Conservation (phyloP, 1,284 basidiomycete genomes). For the Neonothopanus nambi region DNA sequence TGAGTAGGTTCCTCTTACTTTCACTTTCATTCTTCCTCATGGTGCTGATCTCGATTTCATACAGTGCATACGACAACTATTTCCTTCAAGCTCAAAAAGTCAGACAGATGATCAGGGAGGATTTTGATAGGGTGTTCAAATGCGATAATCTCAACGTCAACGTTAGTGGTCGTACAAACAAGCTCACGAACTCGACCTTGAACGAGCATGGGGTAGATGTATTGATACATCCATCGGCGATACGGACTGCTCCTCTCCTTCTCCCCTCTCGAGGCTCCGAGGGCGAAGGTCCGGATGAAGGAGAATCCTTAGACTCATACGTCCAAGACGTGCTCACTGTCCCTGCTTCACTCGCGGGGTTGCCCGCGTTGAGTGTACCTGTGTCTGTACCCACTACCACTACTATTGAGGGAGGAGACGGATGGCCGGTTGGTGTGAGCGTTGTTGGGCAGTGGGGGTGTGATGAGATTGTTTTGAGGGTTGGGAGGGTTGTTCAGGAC, state of each 20-base stretch:
- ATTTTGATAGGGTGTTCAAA: constrained; percentile 76
- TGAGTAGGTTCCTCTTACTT: constrained; percentile 57
- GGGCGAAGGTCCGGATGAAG: not conserved
- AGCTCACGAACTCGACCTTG: not conserved
- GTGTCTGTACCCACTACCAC: constrained; percentile 30
- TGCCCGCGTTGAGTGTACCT: constrained; percentile 84
- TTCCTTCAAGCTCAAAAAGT: constrained; percentile 90
- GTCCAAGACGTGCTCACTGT: constrained; percentile 93
- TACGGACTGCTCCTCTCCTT: constrained; percentile 73
- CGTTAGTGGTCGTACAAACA: constrained; percentile 1
- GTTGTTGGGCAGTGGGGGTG: constrained; percentile 90
- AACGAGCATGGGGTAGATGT: constrained; percentile 65
- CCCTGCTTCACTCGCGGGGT: constrained; percentile 86
- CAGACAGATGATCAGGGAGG: constrained; percentile 67
- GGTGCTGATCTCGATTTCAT: not conserved
- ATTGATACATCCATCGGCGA: constrained; percentile 85
- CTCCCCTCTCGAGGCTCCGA: not conserved
- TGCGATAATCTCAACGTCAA: constrained; percentile 46
- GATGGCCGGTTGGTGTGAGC: constrained; percentile 87
- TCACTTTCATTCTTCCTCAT: not conserved
- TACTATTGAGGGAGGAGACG: constrained; percentile 47
- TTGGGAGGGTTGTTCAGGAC: constrained; percentile 50
- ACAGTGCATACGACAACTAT: constrained; percentile 93
- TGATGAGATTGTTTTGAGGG: constrained; percentile 64
- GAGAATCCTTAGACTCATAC: constrained; percentile 59